These are phyloP conservation scores for Fusarium staphyleae DNA, from an alignment of 2,329 filamentous ascomycete genomes.

Conservation along the genomic window DNA sequence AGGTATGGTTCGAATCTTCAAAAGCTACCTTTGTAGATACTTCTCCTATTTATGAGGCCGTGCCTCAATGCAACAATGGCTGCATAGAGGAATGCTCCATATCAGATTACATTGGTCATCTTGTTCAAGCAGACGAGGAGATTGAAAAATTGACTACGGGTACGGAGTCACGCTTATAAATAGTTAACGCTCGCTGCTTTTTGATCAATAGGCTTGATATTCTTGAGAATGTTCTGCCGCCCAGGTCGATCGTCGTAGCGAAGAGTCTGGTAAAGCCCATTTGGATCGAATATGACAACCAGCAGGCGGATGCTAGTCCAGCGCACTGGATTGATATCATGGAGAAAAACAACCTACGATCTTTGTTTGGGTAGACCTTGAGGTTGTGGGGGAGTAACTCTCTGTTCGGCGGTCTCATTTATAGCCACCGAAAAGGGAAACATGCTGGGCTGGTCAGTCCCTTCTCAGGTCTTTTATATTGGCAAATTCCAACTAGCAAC, in stretches of 20 bases:
- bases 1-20: slow-evolving; percentile 32
- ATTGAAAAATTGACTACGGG: slow-evolving; percentile 7
- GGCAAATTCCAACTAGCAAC: no score
- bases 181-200: slow-evolving; percentile 24
- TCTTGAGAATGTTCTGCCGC: slow-evolving; percentile 21
- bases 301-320: neutral
- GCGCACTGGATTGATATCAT: slow-evolving; percentile 37
- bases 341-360: slow-evolving; percentile 34
- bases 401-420: no score
- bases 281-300: slow-evolving; percentile 33
- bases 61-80: neutral
- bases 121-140: slow-evolving; percentile 23
- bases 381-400: no score
- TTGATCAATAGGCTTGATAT: slow-evolving; percentile 5
- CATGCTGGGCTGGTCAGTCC: no score
- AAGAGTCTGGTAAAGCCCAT: slow-evolving; percentile 25
- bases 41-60: neutral
- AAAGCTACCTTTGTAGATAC: neutral
- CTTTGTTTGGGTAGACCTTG: slow-evolving; percentile 26
- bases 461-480: no score
- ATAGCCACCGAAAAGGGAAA: no score
- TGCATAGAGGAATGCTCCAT: slow-evolving; percentile 21
- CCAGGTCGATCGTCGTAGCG: slow-evolving; percentile 23
- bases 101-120: slow-evolving; percentile 23
- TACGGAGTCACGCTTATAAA: slow-evolving; percentile 11